Evolutionary conservation across 2,329 filamentous ascomycete genomes (phyloP).

Genomic region (Ophiosphaerella korrae): DNA sequence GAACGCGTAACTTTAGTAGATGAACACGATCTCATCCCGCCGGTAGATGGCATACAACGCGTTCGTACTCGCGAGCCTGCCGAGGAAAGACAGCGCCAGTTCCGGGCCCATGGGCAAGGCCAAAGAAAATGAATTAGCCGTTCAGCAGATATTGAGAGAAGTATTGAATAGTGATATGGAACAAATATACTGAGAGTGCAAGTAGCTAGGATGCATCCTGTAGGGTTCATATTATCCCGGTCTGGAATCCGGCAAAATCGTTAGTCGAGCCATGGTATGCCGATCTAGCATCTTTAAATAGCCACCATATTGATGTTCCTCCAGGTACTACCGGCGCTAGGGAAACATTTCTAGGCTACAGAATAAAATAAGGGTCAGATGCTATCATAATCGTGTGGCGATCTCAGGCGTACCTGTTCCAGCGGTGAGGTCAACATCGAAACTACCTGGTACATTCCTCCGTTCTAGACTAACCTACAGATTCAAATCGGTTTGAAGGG

Average conservation of each 20-base stretch:
- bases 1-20: slow-evolving; percentile 17
- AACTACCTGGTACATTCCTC: background rate
- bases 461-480: background rate
- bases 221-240: slow-evolving; percentile 25
- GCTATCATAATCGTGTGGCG: background rate
- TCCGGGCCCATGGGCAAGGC: slow-evolving; percentile 21
- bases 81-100: slow-evolving; percentile 11
- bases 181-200: slow-evolving; percentile 36
- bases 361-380: background rate
- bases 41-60: slow-evolving; percentile 20
- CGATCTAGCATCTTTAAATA: slow-evolving; percentile 33
- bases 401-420: slow-evolving; percentile 1
- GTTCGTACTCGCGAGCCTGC: slow-evolving; percentile 4
- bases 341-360: background rate
- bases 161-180: slow-evolving; percentile 23
- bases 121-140: slow-evolving; percentile 24
- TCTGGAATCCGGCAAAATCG: slow-evolving; percentile 30
- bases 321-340: slow-evolving; percentile 10
- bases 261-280: slow-evolving; percentile 24
- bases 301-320: slow-evolving; percentile 14
- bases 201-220: slow-evolving; percentile 23
- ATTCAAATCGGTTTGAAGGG: too few relatives aligned
- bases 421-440: background rate
- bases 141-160: slow-evolving; percentile 16
- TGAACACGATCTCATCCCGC: slow-evolving; percentile 23